Evolutionary conservation across 345 rosid species (phyloP), one percentile per base, ranked within the genome.

Genomic region (Acer negundo): DNA sequence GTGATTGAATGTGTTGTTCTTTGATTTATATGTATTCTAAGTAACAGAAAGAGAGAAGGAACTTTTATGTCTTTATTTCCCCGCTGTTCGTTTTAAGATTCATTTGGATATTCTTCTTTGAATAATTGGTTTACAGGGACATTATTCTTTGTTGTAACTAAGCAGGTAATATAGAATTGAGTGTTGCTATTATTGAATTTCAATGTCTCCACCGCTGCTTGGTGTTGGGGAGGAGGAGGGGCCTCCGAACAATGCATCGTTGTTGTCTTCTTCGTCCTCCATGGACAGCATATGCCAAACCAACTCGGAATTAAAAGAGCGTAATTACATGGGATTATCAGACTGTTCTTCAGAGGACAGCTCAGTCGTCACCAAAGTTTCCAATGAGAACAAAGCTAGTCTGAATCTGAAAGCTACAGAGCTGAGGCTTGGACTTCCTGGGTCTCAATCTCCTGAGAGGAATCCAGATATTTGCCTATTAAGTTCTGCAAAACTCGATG

Each of bases 351-450:
- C 91, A 0, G 85, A 75, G 26, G 86, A 84, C 75, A 82, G 90
- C 69, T 88, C 86, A 3, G 79, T 67, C 0, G 75, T 68, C 63
- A 81, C 89, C 12, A 77, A 59, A 42, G 67, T 40, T 20, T 71
- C 84, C 0, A 78, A 71, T 62, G 89, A 75, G 5, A 70, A 72
- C 73, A 83, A 85, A 74, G 82, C 59, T 67, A 82, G 75, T 79
- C 78, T 88, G 76, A 87, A 88, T 82, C 81, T 88, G 38, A 91
- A 87, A 83, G 93, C 92, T 73, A 89, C 90, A 4, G 95, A 91
- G 71, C 80, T 91, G 49, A 85, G 91, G 78, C 93, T 91, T 23
- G 93, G 95, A 40, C 93, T 89, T 80, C 95, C 93, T 20, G 93
- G 95, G 70, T 88, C 90, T n/a, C 95, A 75, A 67, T 86, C 90